phyloP scores from a whole-genome alignment of 176 grass and related monocot genomes.

The Aegilops speltoides region DNA sequence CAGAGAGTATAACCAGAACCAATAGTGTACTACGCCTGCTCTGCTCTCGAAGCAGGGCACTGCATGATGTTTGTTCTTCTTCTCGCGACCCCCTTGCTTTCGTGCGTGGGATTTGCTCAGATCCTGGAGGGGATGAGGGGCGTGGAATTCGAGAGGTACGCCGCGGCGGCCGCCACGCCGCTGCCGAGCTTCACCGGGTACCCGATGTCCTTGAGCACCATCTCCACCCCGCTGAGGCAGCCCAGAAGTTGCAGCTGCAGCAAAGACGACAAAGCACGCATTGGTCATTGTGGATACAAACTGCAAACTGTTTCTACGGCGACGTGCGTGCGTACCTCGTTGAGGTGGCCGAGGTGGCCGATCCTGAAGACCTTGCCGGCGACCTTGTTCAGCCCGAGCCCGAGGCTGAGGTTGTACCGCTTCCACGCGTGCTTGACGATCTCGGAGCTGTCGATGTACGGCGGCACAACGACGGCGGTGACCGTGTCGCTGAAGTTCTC shows the following conservation, averaged over 20 bases:
- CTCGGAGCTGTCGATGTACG: slow-evolving; percentile 66
- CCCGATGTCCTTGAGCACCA: slow-evolving; percentile 91
- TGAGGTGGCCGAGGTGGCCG: slow-evolving; percentile 90
- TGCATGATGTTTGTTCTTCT: not conserved
- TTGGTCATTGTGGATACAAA: not conserved
- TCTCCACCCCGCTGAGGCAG: slow-evolving; percentile 85
- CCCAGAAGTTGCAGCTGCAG: slow-evolving; percentile 90
- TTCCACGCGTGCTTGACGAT: slow-evolving; percentile 77
- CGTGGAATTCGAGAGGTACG: slow-evolving; percentile 76
- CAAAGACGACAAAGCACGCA: not conserved
- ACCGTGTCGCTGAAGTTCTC: slow-evolving; percentile 94
- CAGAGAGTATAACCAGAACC: slow-evolving; percentile 3
- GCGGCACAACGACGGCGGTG: slow-evolving; percentile 81
- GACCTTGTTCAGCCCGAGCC: slow-evolving; percentile 90
- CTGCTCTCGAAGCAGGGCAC: not conserved
- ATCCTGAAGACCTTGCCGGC: slow-evolving; percentile 96
- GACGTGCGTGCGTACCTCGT: slow-evolving; percentile 53
- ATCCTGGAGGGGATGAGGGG: slow-evolving; percentile 85
- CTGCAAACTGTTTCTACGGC: not conserved
- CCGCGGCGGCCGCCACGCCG: slow-evolving; percentile 78
- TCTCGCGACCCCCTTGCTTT: too few relatives aligned
- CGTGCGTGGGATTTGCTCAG: slow-evolving; percentile 24
- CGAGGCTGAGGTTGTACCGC: slow-evolving; percentile 88
- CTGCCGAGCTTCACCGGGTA: slow-evolving; percentile 95
- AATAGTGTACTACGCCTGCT: slow-evolving; percentile 6